Evolutionary conservation across 129 eudicot species (phyloP).

Genomic region (Solidago caesia): DNA sequence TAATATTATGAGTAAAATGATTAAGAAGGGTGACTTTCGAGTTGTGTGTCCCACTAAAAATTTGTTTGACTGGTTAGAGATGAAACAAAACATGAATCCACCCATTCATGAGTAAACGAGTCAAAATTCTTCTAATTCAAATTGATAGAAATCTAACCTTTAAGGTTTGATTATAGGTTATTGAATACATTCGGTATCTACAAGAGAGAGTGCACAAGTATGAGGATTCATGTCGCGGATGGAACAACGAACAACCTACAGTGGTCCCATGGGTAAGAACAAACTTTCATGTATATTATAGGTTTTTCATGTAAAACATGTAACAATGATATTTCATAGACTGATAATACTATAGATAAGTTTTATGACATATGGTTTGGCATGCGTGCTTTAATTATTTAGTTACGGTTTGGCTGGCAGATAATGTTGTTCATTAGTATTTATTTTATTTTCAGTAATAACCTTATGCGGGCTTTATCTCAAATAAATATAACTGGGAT

Average conservation of each 20-base stretch:
- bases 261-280: slow-evolving; percentile 61
- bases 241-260: slow-evolving; percentile 69
- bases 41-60: no score
- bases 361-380: neutral
- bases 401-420: neutral
- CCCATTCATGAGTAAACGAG: no score
- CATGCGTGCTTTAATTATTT: neutral
- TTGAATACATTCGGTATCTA: slow-evolving; percentile 84
- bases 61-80: no score
- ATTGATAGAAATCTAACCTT: neutral
- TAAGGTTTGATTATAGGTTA: slow-evolving; percentile 51
- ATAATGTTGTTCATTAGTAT: neutral
- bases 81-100: no score
- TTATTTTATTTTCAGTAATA: neutral
- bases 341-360: no score
- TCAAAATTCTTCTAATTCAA: neutral
- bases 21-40: no score
- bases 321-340: neutral
- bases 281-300: neutral
- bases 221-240: slow-evolving; percentile 72
- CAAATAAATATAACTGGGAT: neutral
- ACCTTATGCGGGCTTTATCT: neutral
- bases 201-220: slow-evolving; percentile 85
- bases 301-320: neutral
- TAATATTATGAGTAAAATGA: no score